Base-by-base conservation (phyloP, 805 yeast genomes). In the Pichia sporocuriosa region DNA sequence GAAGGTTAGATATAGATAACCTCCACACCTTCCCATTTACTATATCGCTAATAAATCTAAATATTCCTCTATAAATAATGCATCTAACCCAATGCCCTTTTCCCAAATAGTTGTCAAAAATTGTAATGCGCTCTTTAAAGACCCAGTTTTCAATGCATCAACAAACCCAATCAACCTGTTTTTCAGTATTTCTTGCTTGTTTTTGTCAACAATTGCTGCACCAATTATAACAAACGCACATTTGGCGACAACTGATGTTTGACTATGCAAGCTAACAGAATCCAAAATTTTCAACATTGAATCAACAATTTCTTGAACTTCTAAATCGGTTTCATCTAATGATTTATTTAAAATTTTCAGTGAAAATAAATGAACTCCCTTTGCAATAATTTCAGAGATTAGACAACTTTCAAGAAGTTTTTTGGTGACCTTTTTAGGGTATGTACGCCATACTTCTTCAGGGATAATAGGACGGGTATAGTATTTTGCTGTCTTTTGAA, bases 201-300 rank as follows among this genome's bases (percentile, higher is more conserved):
- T 37, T 9, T 28, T 30, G n/a, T 40, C 37, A 3, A 42, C 23
- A 6, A 47, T 44, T 2, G 52, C 53, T 16, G 43, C 25, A 12
- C 57, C 57, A 22, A 48, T 46, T 13, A 54, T 47, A 3, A 48
- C 27, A n/a, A 55, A 34, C 4, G 56, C 43, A 58, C 59, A 55
- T 16, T 52, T 35, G 3, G 39, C 40, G 31, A 51, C 40, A 12
- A 38, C 46, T 2, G 49, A 39, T 5, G 43, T 37, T 26, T 49
- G 55, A 24, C 48, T 42, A 26, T 49, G 53, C 2, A 42, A 13
- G 21, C 47, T 47, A n/a, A 52, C 19, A 27, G 32, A 34, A 13
- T 32, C 21, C 4, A 52, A 39, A 29, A 38, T 39, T 8, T 40
- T 29, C 15, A 45, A 31, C 32, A 46, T 32, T 6, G 35, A 26